phyloP scores from a whole-genome alignment of 768 basidiomycete genomes.

The Suillus alpinus region DNA sequence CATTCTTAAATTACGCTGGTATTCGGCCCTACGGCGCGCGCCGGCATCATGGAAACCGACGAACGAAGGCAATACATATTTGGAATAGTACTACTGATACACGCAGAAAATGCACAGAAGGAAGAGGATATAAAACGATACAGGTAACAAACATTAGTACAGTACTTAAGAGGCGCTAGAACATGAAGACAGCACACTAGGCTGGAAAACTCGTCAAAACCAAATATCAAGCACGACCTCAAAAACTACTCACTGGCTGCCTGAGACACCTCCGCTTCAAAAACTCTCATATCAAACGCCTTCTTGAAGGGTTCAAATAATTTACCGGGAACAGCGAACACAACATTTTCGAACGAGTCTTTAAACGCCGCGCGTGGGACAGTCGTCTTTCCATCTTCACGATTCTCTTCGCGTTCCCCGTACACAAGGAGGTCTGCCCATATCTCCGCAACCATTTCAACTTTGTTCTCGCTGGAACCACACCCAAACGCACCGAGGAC shows the following conservation, averaged over 20 bases:
- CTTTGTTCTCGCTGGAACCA: constrained; percentile 39
- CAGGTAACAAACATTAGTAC: neutral
- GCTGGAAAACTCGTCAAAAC: neutral
- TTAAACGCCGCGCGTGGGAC: constrained; percentile 34
- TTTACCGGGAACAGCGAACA: constrained; percentile 43
- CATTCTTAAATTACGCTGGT: neutral
- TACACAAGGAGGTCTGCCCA: constrained; percentile 47
- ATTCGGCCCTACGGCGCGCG: neutral
- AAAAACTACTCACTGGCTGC: constrained; percentile 24
- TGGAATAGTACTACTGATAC: neutral
- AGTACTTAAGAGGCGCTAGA: too few species aligned
- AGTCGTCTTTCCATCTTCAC: constrained; percentile 14
- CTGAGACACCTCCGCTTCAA: constrained; percentile 34
- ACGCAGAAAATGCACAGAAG: neutral
- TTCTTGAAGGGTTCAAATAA: constrained; percentile 34
- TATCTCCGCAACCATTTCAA: constrained; percentile 39
- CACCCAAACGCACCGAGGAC: constrained; percentile 48
- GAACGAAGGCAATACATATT: neutral
- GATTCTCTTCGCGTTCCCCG: constrained; percentile 24
- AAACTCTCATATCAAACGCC: constrained; percentile 39
- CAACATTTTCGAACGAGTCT: constrained; percentile 38
- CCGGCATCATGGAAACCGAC: neutral
- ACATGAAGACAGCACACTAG: neutral
- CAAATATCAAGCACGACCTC: neutral
- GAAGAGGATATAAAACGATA: neutral